These are phyloP conservation scores for Coccinonectria pachysandricola DNA, from an alignment of 2,329 filamentous ascomycete species.

Conservation along the genomic window DNA sequence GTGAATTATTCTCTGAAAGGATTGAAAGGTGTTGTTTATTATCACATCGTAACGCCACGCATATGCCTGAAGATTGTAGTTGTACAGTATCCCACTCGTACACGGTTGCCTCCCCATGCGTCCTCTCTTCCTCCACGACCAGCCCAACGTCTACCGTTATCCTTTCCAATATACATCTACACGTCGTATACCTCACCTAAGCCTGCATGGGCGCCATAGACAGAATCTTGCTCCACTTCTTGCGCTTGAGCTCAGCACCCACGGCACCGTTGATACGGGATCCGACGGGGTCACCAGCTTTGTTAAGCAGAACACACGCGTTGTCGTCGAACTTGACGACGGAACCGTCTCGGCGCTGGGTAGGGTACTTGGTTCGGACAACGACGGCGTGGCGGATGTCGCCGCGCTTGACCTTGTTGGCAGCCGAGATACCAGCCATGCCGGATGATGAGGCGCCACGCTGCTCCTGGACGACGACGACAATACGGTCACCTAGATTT, in stretches of 20 bases:
- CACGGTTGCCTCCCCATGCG: slow-evolving; percentile 8
- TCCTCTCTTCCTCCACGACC: too few species aligned
- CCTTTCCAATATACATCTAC: too few species aligned
- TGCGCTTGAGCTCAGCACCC: slow-evolving; percentile 76
- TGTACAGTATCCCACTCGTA: slow-evolving; percentile 23
- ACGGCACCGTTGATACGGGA: slow-evolving; percentile 88
- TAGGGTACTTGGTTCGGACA: slow-evolving; percentile 81
- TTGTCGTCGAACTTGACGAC: slow-evolving; percentile 95
- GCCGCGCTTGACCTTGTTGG: slow-evolving; percentile 89
- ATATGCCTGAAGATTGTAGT: slow-evolving; percentile 25
- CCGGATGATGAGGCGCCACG: slow-evolving; percentile 65
- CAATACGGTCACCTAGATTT: slow-evolving; percentile 94
- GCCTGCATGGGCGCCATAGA: slow-evolving; percentile 73
- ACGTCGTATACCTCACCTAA: too few species aligned
- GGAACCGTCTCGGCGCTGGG: slow-evolving; percentile 78
- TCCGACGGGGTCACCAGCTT: slow-evolving; percentile 89
- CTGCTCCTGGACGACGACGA: slow-evolving; percentile 96
- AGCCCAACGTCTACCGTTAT: too few species aligned
- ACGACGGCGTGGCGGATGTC: slow-evolving; percentile 95
- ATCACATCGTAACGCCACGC: slow-evolving; percentile 24
- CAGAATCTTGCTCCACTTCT: slow-evolving; percentile 97
- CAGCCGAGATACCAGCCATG: slow-evolving; percentile 60
- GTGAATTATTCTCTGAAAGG: too few species aligned
- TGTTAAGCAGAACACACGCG: slow-evolving; percentile 94
- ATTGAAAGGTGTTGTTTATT: slow-evolving; percentile 16